These are phyloP conservation scores for Talaromyces sp. DNA, from an alignment of 2,329 filamentous ascomycete species.

Conservation along the genomic window DNA sequence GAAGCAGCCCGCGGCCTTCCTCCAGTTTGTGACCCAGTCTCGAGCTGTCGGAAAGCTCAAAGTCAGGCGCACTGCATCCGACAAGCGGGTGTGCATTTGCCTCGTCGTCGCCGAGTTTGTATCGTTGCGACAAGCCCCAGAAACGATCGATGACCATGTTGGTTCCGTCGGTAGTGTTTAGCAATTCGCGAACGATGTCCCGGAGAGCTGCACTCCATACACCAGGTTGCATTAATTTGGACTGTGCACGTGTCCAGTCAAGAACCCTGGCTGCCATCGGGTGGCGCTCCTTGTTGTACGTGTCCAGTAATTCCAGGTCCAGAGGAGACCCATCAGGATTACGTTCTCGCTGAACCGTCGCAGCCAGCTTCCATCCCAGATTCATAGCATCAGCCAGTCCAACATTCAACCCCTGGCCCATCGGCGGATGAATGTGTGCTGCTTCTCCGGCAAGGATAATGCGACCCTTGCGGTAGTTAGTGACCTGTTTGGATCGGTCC, in stretches of 20 bases:
- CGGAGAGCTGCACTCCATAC: slow-evolving; percentile 19
- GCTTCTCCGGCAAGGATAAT: slow-evolving; percentile 89
- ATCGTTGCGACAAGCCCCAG: slow-evolving; percentile 31
- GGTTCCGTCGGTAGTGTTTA: slow-evolving; percentile 9
- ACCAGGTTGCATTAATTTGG: slow-evolving; percentile 25
- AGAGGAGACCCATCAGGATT: slow-evolving; percentile 22
- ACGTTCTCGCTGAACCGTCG: slow-evolving; percentile 37
- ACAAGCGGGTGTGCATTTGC: slow-evolving; percentile 34
- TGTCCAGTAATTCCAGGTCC: slow-evolving; percentile 34
- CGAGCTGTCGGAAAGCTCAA: slow-evolving; percentile 20
- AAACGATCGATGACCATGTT: slow-evolving; percentile 21
- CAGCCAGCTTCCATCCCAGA: slow-evolving; percentile 51
- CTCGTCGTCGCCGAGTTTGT: slow-evolving; percentile 26
- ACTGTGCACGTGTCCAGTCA: slow-evolving; percentile 36
- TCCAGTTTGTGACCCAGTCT: slow-evolving; percentile 27
- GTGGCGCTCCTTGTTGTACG: slow-evolving; percentile 45
- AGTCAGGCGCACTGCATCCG: slow-evolving; percentile 33
- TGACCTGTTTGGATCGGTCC: not conserved
- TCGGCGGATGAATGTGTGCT: slow-evolving; percentile 88
- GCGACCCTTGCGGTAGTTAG: slow-evolving; percentile 38
- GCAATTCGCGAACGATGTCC: not conserved
- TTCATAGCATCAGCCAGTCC: slow-evolving; percentile 75
- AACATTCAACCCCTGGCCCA: slow-evolving; percentile 91
- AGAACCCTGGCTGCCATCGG: slow-evolving; percentile 26
- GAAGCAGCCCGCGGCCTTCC: slow-evolving; percentile 19